Percentiles rank a stretch among this genome's conserved stretches.
These are phyloP conservation scores for Coemansia sp. DNA, from an alignment of 192 early-diverging fungal species.

Conservation along the genomic window DNA sequence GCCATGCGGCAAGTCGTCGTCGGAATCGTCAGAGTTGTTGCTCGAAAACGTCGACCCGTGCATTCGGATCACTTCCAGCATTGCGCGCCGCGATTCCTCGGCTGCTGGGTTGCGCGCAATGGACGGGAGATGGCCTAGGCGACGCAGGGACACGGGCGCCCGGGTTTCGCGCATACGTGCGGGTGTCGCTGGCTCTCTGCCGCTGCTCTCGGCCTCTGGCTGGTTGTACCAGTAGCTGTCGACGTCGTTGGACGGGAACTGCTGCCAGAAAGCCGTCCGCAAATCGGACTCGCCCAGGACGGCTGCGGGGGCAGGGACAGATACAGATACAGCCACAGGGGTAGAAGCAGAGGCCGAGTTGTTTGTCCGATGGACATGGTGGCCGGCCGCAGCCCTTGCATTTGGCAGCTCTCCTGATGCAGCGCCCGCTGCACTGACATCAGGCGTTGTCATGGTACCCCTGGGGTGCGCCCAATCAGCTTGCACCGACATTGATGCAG, in stretches of 20 bases:
- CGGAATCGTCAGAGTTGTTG: constrained; percentile 21
- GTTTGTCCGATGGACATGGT: too few species aligned
- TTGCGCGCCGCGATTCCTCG: constrained; percentile 31
- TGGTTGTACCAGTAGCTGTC: constrained; percentile 56
- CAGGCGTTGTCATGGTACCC: constrained; percentile 1
- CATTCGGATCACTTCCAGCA: constrained; percentile 31
- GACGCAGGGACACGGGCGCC: constrained; percentile 6
- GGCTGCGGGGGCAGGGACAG: too few species aligned
- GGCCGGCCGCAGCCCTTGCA: too few species aligned
- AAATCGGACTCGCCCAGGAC: background rate
- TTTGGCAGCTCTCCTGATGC: background rate
- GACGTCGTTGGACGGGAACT: constrained; percentile 48
- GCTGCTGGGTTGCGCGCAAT: constrained; percentile 6
- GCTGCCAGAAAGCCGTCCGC: constrained; percentile 3
- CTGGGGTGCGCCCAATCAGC: background rate
- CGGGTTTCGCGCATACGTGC: background rate
- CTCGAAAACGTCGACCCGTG: constrained; percentile 12
- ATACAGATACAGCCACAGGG: too few species aligned
- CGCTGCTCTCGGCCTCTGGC: constrained; percentile 7
- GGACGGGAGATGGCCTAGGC: constrained; percentile 7
- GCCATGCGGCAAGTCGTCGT: background rate
- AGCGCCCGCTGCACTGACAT: background rate
- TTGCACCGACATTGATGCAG: background rate
- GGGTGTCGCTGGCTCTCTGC: background rate
- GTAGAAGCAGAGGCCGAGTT: background rate